Conservation (phyloP, 352 stramenopile genomes). For the Globisporangium acanthophoron region DNA sequence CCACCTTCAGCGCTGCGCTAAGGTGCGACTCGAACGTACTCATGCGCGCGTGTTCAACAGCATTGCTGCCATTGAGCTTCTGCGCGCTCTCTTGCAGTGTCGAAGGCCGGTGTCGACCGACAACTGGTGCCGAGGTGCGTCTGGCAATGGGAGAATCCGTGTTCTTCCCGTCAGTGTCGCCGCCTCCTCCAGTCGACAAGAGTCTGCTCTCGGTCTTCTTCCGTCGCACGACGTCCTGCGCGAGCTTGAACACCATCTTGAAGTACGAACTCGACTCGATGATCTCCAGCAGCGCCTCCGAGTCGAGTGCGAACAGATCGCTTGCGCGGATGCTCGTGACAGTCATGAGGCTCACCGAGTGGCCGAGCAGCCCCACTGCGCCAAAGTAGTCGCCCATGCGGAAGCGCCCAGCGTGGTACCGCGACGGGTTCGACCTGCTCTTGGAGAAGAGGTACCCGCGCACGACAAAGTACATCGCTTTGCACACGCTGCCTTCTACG, state of each 20-base stretch:
- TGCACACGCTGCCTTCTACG: conserved; percentile 54
- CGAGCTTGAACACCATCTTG: conserved; percentile 33
- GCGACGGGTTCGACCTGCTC: conserved; percentile 34
- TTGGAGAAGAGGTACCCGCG: conserved; percentile 46
- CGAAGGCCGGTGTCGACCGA: background rate
- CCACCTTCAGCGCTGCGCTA: conserved; percentile 11
- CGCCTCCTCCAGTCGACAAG: background rate
- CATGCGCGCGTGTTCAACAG: background rate
- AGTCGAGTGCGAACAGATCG: conserved; percentile 53
- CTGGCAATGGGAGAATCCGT: conserved; percentile 3
- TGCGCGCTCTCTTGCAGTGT: background rate
- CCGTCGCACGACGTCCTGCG: conserved; percentile 27
- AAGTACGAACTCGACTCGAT: conserved; percentile 39
- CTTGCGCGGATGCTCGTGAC: conserved; percentile 50
- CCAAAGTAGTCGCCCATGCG: conserved; percentile 53
- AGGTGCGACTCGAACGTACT: conserved; percentile 10
- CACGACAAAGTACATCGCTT: conserved; percentile 68
- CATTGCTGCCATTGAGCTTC: background rate
- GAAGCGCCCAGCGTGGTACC: conserved; percentile 46
- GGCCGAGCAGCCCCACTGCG: conserved; percentile 41
- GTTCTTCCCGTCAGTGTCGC: background rate
- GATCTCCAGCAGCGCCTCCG: conserved; percentile 36
- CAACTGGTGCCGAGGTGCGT: background rate
- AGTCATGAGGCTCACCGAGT: conserved; percentile 47
- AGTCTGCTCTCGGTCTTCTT: conserved; percentile 26